Evolutionary conservation across 2,329 filamentous ascomycete species (phyloP), one percentile per base, ranked within the genome.

Genomic region (Fusarium sp.): DNA sequence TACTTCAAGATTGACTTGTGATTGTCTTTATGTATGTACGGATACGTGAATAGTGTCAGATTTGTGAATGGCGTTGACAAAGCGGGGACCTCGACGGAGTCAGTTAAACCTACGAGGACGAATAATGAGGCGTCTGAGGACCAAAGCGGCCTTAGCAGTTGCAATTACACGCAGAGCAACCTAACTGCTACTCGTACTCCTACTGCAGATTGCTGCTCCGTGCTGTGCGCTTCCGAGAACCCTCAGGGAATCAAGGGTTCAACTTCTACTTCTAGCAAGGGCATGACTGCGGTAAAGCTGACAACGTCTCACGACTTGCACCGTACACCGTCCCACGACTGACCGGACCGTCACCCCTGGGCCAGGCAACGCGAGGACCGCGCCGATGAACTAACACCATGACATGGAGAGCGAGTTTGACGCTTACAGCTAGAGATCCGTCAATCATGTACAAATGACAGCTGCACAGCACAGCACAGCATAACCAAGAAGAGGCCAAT

Each of bases 231-330:
- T 47, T 47, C 45, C 26, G 22, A 56, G 50, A 64, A 51, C 24
- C 37, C 37, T 43, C 50, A 60, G 65, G 50, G 50, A 54, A 58
- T 56, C 53, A 54, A 56, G 62, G 51, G 47, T 30, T 30, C 28
- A 11, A 30, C 28, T 30, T 30, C 28, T 30, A 30, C 10, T 67
- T 66, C 54, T 41, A 63, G 46, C 57, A 68, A 68, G 50, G 65
- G 55, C 60, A 62, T 55, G 7, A 30, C 28, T 11, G 10, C 28
- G 28, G 28, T 30, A 54, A 56, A 49, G 46, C 64, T 67, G 70
- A 71, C 65, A 60, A 57, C 68, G 68, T 73, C 68, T 73, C 68
- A 65, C 71, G 48, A 62, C 56, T 66, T 33, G 61, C 51, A 40
- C 61, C 46, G 51, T 47, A 37, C 24, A 43, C 47, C 63, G 59